Base-by-base conservation (phyloP, 1,139 yeast species). In the Pichiaceae sp. region DNA sequence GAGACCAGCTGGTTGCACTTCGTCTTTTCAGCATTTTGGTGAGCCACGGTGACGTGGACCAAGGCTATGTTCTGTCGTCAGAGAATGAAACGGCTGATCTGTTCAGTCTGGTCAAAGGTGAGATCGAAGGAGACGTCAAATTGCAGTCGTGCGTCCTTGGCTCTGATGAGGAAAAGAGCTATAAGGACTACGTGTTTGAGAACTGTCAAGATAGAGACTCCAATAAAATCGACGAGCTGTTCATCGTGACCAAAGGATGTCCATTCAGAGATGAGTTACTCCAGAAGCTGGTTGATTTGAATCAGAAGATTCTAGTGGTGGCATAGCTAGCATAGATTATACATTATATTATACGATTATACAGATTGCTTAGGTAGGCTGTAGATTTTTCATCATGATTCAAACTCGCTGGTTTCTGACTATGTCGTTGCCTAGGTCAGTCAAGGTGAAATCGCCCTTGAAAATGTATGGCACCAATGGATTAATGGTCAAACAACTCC, bases 291-390 rank as follows among this genome's bases (percentile, higher is more conserved):
- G 44, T 50, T 12, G 38, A 30, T 1, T 32, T 36, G 21, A 47
- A 51, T 29, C 46, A 46, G 30, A 53, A 53, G 37, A 43, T 53
- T n/a, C 30, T 53, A 31, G 39, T 52, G 19, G 40, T 53, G 11
- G 46, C 43, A 35, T 51, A 37, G 40, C 4, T n/a, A n/a, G n/a
- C n/a, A n/a, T n/a, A n/a, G n/a, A n/a, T n/a, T n/a, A n/a, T n/a
- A n/a, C n/a, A n/a, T n/a, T n/a, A n/a, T n/a, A n/a, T n/a, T n/a
- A n/a, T n/a, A n/a, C n/a, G n/a, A n/a, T n/a, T n/a, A n/a, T n/a
- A 20, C 2, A 7, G n/a, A 15, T 16, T 12, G 25, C 12, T 21
- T 21, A 21, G 25, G 8, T 12, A 21, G 25, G 8, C 12, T 21
- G 11, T 21, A 12, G 25, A 21, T 8, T 12, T 21, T 12, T 21